Conservation (phyloP, 192 early-diverging fungal species). For the Rhizophlyctis rosea region DNA sequence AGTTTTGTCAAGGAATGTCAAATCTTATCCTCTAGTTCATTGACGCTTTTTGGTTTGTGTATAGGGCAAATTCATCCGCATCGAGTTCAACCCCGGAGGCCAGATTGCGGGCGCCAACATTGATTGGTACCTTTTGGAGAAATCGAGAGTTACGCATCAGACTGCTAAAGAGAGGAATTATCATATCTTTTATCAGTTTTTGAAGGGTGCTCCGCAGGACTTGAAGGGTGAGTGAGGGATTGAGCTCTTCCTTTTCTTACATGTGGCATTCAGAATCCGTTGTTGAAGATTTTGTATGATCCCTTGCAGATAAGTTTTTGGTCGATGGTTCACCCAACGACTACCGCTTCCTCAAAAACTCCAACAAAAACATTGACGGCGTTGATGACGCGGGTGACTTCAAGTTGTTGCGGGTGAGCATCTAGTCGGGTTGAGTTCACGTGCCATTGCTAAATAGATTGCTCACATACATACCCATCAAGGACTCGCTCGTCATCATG, state of each 20-base stretch:
- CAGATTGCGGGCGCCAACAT: constrained; percentile 95
- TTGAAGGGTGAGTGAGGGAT: constrained; percentile 55
- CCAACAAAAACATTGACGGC: constrained; percentile 85
- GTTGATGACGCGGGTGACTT: constrained; percentile 89
- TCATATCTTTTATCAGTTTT: constrained; percentile 97
- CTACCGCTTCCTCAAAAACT: constrained; percentile 80
- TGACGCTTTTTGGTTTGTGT: constrained; percentile 4
- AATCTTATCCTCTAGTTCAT: not conserved
- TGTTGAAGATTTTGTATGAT: constrained; percentile 9
- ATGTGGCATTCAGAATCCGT: constrained; percentile 1
- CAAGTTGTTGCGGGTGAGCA: constrained; percentile 59
- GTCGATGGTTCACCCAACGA: constrained; percentile 72
- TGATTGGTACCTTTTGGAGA: constrained; percentile 96
- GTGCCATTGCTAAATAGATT: not conserved
- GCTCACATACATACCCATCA: not conserved
- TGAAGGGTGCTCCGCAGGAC: constrained; percentile 75
- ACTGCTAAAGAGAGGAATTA: constrained; percentile 91
- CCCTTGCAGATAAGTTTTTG: constrained; percentile 59
- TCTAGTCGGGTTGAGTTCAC: not conserved
- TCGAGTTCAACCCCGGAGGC: constrained; percentile 87
- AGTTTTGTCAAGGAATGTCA: too few species aligned
- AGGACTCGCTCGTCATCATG: constrained; percentile 82
- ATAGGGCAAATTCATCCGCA: constrained; percentile 95
- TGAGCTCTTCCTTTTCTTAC: too few species aligned
- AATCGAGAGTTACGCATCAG: constrained; percentile 93